Percentiles rank a stretch among this genome's conserved stretches.
These are phyloP conservation scores for Aegle marmelos DNA, from an alignment of 345 rosid genomes.

Conservation along the genomic window DNA sequence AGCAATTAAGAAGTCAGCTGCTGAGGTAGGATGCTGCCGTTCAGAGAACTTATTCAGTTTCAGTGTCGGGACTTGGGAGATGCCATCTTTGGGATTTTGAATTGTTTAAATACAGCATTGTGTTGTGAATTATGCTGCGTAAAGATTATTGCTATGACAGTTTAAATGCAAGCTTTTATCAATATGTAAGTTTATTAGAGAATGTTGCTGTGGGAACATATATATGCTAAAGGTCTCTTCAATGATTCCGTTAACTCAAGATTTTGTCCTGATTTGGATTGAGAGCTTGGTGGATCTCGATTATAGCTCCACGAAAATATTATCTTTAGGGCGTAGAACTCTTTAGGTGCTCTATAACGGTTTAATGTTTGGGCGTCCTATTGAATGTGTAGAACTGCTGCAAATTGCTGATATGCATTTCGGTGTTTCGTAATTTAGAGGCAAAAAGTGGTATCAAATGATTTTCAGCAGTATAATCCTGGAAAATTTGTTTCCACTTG, in stretches of 20 bases:
- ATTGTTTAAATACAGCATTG: background rate
- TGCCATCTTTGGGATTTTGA: background rate
- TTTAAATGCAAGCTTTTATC: background rate
- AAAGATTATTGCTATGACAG: background rate
- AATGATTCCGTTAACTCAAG: no score
- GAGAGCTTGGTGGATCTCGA: no score
- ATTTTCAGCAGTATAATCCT: no score
- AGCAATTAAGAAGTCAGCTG: background rate
- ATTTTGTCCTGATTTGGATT: no score
- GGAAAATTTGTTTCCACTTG: background rate
- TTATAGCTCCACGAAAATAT: background rate
- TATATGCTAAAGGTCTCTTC: no score
- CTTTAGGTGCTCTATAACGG: no score
- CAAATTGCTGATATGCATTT: background rate
- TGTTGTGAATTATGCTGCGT: background rate
- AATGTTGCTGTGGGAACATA: no score
- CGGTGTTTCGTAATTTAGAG: no score
- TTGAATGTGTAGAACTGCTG: no score
- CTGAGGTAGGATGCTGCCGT: background rate
- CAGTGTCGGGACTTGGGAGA: background rate
- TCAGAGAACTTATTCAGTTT: background rate
- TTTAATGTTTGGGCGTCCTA: no score
- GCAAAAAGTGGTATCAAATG: no score
- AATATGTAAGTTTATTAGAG: no score
- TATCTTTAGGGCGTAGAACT: background rate